Conservation (phyloP, 805 yeast genomes). For the Candida orba region DNA sequence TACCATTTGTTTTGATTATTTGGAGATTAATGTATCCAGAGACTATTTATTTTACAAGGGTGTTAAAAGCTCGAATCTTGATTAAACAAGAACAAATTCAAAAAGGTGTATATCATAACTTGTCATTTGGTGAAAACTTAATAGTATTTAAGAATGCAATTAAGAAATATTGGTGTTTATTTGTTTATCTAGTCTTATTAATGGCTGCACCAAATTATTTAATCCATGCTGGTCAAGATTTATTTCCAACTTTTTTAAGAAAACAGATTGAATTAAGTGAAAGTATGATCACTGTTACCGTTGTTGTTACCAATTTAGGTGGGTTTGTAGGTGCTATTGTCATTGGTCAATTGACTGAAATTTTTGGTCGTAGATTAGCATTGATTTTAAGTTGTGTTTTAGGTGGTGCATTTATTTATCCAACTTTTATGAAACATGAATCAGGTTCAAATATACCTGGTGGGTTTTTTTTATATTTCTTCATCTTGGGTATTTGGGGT, state of each 20-base stretch:
- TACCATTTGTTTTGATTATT: conserved; percentile 48
- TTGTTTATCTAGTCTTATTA: conserved; percentile 48
- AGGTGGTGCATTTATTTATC: conserved; percentile 58
- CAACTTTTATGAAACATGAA: conserved; percentile 40
- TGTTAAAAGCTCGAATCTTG: conserved; percentile 24
- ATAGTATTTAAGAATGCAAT: conserved; percentile 6
- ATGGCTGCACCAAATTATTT: conserved; percentile 69
- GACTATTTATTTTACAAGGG: conserved; percentile 42
- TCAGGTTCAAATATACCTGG: conserved; percentile 42
- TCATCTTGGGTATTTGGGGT: conserved; percentile 72
- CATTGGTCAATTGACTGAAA: conserved; percentile 48
- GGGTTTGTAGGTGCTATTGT: conserved; percentile 58
- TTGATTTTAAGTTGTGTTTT: conserved; percentile 42
- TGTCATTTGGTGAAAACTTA: conserved; percentile 17
- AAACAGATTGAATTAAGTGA: conserved; percentile 42
- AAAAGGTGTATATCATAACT: conserved; percentile 22
- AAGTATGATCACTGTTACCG: conserved; percentile 50
- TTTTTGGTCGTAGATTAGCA: conserved; percentile 57
- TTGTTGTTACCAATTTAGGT: conserved; percentile 58
- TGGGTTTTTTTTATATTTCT: conserved; percentile 57
- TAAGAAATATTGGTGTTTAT: conserved; percentile 49
- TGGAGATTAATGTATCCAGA: conserved; percentile 58
- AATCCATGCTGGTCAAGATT: conserved; percentile 70
- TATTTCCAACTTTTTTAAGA: conserved; percentile 56
- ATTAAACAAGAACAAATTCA: conserved; percentile 21